Base-by-base conservation (phyloP, 2,329 filamentous ascomycete species). In the Calonectria honghensis region DNA sequence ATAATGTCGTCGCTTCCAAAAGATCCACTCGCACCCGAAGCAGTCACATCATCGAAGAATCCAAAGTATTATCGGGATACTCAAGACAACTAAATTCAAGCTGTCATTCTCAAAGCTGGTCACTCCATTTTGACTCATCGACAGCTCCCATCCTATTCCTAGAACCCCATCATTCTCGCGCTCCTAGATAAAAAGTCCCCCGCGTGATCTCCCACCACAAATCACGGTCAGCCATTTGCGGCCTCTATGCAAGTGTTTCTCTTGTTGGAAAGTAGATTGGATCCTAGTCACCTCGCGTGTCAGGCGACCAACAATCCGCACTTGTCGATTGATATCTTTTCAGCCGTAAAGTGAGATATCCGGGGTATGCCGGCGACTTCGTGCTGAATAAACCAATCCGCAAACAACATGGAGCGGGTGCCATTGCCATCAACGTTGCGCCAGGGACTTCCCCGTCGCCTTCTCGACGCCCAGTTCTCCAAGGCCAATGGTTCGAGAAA, bases 231-330 rank as follows among this genome's bases (percentile, higher is more conserved):
- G 18, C 32, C 24, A n/a, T 48, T 32, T 18, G 31, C 4, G 39
- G 27, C 29, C 41, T 18, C 10, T 7, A 31, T 31, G 61, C 29
- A 45, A 24, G 57, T 37, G 32, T 27, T 20, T 45, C 52, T 35
- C 54, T 32, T 57, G 64, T 67, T 69, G 48, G 51, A 57, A 35
- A 68, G 41, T 18, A 20, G 61, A 61, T 50, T 39, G 11, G 37
- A 24, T 48, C 69, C 57, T 66, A 72, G 68, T 54, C 73, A 52
- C 50, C 65, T n/a, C 67, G n/a, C 29, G 35, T 29, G 71, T 78
- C 76, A 78, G 64, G 37, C 70, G 70, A 78, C 72, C 31, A 51
- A 32, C 41, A 59, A 74, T 75, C 70, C 77, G 73, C 54, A 72
- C 51, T 24, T 67, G 18, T 31, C 45, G 16, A 27, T 41, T 31